phyloP scores from a whole-genome alignment of 768 basidiomycete species.

The Mycena belliarum region DNA sequence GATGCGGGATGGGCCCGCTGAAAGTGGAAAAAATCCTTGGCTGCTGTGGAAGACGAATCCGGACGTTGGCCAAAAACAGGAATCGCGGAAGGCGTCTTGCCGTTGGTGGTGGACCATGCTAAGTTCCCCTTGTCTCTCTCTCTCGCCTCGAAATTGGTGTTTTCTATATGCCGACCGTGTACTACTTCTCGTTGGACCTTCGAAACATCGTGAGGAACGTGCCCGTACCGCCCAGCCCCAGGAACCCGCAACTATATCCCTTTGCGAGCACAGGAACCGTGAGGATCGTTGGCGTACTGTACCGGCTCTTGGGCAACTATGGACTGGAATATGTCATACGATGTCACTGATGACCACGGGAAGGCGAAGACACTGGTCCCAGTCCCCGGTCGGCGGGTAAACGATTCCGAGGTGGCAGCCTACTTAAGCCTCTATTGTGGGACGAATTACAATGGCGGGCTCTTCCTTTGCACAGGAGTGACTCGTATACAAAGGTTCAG shows the following conservation, averaged over 20 bases:
- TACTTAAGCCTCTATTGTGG: background rate
- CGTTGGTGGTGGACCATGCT: slow-evolving; percentile 30
- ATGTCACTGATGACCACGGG: background rate
- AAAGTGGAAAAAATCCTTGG: slow-evolving; percentile 33
- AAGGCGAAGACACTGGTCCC: background rate
- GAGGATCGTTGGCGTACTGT: slow-evolving; percentile 17
- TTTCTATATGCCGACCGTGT: slow-evolving; percentile 59
- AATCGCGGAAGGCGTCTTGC: slow-evolving; percentile 28
- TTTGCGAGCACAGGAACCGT: slow-evolving; percentile 20
- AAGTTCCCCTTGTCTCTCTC: slow-evolving; percentile 34
- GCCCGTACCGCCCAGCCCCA: slow-evolving; percentile 12
- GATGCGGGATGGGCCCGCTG: slow-evolving; percentile 78
- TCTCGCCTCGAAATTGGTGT: slow-evolving; percentile 47
- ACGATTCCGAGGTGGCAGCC: background rate
- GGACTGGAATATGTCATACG: slow-evolving; percentile 2
- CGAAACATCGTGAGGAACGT: slow-evolving; percentile 33
- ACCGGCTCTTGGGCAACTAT: background rate
- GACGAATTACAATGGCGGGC: background rate
- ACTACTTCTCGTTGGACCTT: slow-evolving; percentile 50
- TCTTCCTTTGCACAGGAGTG: background rate
- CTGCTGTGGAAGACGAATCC: slow-evolving; percentile 30
- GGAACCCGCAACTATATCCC: slow-evolving; percentile 5
- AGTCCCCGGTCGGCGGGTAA: background rate
- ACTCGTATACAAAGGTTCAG: no score
- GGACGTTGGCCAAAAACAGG: slow-evolving; percentile 37